Evolutionary conservation across 2,329 filamentous ascomycete species (phyloP).

Genomic region (Stachybotrys elegans): DNA sequence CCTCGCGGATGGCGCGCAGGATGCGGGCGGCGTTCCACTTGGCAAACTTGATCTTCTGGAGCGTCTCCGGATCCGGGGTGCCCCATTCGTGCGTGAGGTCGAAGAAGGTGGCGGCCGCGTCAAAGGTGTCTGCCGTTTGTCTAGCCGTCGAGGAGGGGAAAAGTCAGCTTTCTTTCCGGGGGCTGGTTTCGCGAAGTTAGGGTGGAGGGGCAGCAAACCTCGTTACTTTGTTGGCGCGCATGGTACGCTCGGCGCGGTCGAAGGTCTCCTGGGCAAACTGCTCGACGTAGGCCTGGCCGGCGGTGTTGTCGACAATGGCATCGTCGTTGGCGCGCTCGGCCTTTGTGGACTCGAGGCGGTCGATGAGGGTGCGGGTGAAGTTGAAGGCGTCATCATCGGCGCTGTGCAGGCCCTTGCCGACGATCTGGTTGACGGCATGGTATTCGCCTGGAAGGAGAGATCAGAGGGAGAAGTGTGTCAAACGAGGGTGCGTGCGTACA

Average conservation of each 20-base stretch:
- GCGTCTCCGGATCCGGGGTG: constrained; percentile 65
- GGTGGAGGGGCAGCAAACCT: constrained; percentile 42
- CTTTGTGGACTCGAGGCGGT: constrained; percentile 68
- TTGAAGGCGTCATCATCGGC: constrained; percentile 70
- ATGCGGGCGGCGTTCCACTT: constrained; percentile 95
- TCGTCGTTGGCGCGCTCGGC: constrained; percentile 70
- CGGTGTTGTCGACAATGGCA: constrained; percentile 77
- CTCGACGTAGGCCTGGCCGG: constrained; percentile 87
- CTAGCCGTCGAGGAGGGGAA: constrained; percentile 33
- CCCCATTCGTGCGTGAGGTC: constrained; percentile 85
- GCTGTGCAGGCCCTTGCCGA: constrained; percentile 73
- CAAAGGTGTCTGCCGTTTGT: constrained; percentile 90
- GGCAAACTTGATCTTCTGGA: constrained; percentile 88
- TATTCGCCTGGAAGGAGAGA: constrained; percentile 62
- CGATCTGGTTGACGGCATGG: constrained; percentile 88
- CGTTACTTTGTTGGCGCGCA: constrained; percentile 78
- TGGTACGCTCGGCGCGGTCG: constrained; percentile 72
- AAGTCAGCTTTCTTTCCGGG: background rate
- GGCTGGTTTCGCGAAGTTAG: background rate
- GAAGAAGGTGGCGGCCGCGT: constrained; percentile 87
- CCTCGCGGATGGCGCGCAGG: constrained; percentile 82
- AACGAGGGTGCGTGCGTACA: constrained; percentile 50
- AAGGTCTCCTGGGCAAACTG: constrained; percentile 91
- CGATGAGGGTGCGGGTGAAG: constrained; percentile 83
- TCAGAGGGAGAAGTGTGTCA: background rate